Evolutionary conservation across 140 eudicot species (phyloP).

Genomic region (Stevia rebaudiana): DNA sequence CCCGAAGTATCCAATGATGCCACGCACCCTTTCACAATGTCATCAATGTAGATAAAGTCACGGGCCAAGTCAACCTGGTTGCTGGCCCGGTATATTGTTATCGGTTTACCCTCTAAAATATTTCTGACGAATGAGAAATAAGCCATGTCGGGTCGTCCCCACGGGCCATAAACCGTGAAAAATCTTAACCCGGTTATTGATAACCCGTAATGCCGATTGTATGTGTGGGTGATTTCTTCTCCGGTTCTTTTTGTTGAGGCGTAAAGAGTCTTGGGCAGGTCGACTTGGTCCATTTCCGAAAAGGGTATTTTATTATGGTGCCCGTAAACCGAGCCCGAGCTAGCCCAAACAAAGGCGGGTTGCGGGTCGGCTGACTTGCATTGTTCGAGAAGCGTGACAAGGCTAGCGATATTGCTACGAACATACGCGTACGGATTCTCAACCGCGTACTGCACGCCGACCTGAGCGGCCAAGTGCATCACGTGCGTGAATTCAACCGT

Average conservation of each 20-base stretch:
- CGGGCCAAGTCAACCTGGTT: constrained; percentile 39
- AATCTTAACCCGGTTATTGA: constrained; percentile 42
- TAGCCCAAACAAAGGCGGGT: constrained; percentile 73
- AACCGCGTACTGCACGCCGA: constrained; percentile 70
- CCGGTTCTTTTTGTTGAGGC: constrained; percentile 78
- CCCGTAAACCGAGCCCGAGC: constrained; percentile 76
- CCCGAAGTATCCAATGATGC: constrained; percentile 31
- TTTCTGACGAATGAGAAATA: constrained; percentile 50
- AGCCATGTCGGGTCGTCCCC: constrained; percentile 95
- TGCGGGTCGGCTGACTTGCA: constrained; percentile 56
- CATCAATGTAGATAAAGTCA: constrained; percentile 54
- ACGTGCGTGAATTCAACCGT: constrained; percentile 60
- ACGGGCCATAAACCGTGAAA: constrained; percentile 75
- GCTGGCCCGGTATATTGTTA: constrained; percentile 56
- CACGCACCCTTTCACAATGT: constrained; percentile 66
- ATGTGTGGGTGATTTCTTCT: constrained; percentile 60
- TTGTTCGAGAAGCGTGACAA: constrained; percentile 53
- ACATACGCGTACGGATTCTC: constrained; percentile 67
- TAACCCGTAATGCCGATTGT: constrained; percentile 64
- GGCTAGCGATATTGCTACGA: constrained; percentile 56
- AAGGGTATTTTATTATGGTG: constrained; percentile 45
- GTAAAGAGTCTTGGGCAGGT: constrained; percentile 58
- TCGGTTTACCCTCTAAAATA: constrained; percentile 54
- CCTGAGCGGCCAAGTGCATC: constrained; percentile 82
- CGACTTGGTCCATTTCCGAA: constrained; percentile 67